phyloP scores from a whole-genome alignment of 371 early-diverging fungal genomes.

The Caulochytrium protostelioides region DNA sequence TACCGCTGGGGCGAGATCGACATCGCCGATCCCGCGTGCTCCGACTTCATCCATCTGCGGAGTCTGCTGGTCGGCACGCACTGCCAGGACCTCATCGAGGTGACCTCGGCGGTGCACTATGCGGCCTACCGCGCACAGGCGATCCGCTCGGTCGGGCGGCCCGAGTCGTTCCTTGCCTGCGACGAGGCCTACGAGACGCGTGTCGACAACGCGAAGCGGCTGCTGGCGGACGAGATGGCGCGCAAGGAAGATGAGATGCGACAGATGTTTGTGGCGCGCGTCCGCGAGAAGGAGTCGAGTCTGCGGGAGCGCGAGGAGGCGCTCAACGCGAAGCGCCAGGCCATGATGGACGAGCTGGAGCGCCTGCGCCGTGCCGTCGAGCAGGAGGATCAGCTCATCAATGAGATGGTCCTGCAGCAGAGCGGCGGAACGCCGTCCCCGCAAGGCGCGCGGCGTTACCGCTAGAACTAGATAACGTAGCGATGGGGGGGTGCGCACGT shows the following conservation, averaged over 20 bases:
- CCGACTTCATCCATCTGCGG: slow-evolving; percentile 59
- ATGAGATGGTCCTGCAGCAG: background rate
- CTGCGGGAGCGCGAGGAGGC: slow-evolving; percentile 42
- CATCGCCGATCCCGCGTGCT: no score
- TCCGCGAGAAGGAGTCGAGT: slow-evolving; percentile 46
- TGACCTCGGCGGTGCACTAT: slow-evolving; percentile 23
- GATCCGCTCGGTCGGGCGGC: slow-evolving; percentile 34
- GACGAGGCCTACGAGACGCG: slow-evolving; percentile 47
- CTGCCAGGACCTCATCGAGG: slow-evolving; percentile 26
- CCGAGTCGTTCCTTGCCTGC: slow-evolving; percentile 45
- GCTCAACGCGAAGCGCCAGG: slow-evolving; percentile 22
- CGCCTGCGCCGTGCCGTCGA: slow-evolving; percentile 19
- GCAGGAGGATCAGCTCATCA: slow-evolving; percentile 6
- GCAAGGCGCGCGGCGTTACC: no score
- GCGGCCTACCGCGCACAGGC: slow-evolving; percentile 15
- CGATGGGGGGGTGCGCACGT: no score
- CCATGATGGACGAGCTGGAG: slow-evolving; percentile 38
- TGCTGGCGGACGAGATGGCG: slow-evolving; percentile 41
- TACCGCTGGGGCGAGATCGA: slow-evolving; percentile 32
- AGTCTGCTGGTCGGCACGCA: slow-evolving; percentile 48
- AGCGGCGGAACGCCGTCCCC: no score
- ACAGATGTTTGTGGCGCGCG: slow-evolving; percentile 42
- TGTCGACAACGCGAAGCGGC: slow-evolving; percentile 29
- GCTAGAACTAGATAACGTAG: no score
- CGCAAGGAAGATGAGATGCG: slow-evolving; percentile 51